These are phyloP conservation scores for Fusarium begoniae DNA, from an alignment of 2,329 filamentous ascomycete species.

Conservation along the genomic window DNA sequence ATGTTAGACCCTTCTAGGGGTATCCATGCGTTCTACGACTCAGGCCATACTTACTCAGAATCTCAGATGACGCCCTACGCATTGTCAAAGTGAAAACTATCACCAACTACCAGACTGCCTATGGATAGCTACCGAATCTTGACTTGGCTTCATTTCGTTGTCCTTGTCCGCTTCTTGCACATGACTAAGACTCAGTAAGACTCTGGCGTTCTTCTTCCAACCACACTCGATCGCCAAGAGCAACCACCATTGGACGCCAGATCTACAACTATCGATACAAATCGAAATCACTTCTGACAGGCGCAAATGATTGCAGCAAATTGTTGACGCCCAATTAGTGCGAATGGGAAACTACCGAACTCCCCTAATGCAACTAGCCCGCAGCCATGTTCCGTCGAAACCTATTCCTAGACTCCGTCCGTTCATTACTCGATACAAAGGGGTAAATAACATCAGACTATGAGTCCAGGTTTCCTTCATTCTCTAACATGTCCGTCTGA, in stretches of 20 bases:
- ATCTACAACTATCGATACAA: neutral
- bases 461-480: neutral
- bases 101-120: neutral
- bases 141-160: conserved; percentile 2
- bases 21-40: conserved; percentile 16
- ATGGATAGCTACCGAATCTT: neutral
- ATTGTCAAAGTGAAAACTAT: neutral
- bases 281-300: conserved; percentile 22
- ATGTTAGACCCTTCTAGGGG: conserved; percentile 6
- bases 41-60: conserved; percentile 14
- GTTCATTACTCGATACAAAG: conserved; percentile 30
- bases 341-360: conserved; percentile 19
- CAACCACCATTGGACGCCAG: conserved; percentile 2
- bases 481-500: neutral
- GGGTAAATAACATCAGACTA: conserved; percentile 14
- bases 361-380: conserved; percentile 9
- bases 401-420: conserved; percentile 9
- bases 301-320: conserved; percentile 15
- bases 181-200: neutral
- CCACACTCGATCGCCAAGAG: neutral
- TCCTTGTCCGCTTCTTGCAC: neutral
- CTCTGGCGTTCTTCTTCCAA: neutral
- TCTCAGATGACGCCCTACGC: neutral
- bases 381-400: conserved; percentile 13
- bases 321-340: conserved; percentile 13